These are phyloP conservation scores for Euclidium syriacum DNA, from an alignment of 345 rosid genomes.

Conservation along the genomic window DNA sequence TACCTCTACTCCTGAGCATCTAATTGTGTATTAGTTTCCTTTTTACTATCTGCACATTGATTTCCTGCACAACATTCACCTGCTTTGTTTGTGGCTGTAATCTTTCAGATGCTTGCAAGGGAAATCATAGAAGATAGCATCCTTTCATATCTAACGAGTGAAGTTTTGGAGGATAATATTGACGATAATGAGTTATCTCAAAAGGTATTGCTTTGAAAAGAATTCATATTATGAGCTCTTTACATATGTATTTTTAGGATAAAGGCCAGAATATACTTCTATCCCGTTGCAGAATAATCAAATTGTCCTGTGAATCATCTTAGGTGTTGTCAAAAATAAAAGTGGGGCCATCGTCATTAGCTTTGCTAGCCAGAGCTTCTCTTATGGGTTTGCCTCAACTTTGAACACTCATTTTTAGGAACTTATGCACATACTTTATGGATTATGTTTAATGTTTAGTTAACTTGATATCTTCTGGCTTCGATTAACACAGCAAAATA, in stretches of 20 bases:
- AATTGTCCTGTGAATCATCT: constrained; percentile 9
- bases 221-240: neutral
- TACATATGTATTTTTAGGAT: neutral
- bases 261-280: neutral
- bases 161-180: constrained; percentile 41
- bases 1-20: neutral
- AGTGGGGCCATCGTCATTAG: constrained; percentile 75
- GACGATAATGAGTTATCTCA: constrained; percentile 41
- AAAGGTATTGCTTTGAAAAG: constrained; percentile 42
- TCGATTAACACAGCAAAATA: constrained; percentile 58
- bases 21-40: neutral
- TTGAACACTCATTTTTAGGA: neutral
- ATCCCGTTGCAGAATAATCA: constrained; percentile 4
- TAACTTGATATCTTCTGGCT: constrained; percentile 14
- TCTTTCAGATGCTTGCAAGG: constrained; percentile 73
- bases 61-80: neutral
- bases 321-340: constrained; percentile 76
- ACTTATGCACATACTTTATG: neutral
- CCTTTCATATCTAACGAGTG: constrained; percentile 68
- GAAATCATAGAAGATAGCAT: constrained; percentile 78
- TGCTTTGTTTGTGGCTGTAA: constrained; percentile 20
- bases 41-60: neutral
- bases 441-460: constrained; percentile 8
- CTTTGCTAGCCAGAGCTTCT: constrained; percentile 72
- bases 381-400: constrained; percentile 60